phyloP scores from a whole-genome alignment of 371 early-diverging fungal species.

The Capillidium heterosporum region DNA sequence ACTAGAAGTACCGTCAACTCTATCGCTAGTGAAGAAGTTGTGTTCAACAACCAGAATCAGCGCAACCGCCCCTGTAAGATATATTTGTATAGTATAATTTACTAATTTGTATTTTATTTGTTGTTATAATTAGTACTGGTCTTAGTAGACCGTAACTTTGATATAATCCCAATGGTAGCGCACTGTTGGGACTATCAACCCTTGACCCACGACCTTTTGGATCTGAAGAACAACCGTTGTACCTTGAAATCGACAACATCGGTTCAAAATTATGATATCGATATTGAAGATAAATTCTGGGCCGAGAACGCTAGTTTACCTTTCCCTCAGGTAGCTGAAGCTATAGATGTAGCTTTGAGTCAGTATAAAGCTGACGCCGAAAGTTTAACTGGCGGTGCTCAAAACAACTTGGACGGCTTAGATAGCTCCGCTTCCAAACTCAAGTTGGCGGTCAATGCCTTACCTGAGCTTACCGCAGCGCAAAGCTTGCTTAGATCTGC shows the following conservation, averaged over 20 bases:
- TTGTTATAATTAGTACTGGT: conserved; percentile 43
- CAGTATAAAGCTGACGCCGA: conserved; percentile 88
- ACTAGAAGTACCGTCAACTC: neutral
- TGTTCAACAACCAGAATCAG: neutral
- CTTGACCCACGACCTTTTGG: conserved; percentile 89
- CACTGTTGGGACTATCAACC: conserved; percentile 98
- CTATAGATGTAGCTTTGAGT: conserved; percentile 75
- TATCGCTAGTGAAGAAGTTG: neutral
- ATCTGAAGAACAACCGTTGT: conserved; percentile 79
- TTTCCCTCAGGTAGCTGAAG: conserved; percentile 95
- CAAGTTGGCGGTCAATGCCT: conserved; percentile 75
- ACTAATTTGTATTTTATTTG: conserved; percentile 1
- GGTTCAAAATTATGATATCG: conserved; percentile 70
- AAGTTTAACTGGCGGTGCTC: conserved; percentile 60
- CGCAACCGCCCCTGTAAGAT: neutral
- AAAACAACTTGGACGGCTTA: neutral
- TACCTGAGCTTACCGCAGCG: conserved; percentile 93
- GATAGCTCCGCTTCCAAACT: conserved; percentile 20
- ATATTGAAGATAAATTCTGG: conserved; percentile 89
- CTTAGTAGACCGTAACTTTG: conserved; percentile 87
- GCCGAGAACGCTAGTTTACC: conserved; percentile 77
- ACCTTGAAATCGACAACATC: conserved; percentile 41
- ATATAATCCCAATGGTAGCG: conserved; percentile 80
- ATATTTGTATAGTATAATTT: neutral
- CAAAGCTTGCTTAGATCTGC: conserved; percentile 91